Conservation (phyloP, 1,284 basidiomycete species). For the Microbotryomycetes sp. region DNA sequence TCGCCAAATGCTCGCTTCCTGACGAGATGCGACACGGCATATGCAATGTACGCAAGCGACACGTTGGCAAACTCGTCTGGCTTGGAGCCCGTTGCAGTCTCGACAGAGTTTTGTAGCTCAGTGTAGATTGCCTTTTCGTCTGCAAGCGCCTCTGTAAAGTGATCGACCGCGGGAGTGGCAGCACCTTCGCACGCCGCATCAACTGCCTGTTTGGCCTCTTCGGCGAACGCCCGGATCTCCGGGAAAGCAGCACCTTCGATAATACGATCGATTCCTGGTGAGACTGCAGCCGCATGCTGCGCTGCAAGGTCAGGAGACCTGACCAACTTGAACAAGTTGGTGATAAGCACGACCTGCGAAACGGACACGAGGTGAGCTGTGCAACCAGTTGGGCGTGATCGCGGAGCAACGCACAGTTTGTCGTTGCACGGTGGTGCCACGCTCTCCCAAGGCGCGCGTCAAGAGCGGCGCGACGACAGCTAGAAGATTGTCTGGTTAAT, state of each 20-base stretch:
- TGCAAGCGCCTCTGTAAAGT: constrained; percentile 32
- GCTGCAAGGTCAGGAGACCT: constrained; percentile 86
- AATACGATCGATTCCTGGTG: constrained; percentile 87
- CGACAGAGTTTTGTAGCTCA: constrained; percentile 49
- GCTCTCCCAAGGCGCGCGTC: constrained; percentile 85
- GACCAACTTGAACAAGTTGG: constrained; percentile 97
- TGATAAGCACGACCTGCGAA: constrained; percentile 72
- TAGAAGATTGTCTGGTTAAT: too few relatives aligned
- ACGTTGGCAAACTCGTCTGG: constrained; percentile 42
- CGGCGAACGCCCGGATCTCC: constrained; percentile 88
- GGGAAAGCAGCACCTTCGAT: constrained; percentile 90
- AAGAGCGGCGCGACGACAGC: constrained; percentile 93
- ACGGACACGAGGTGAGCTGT: constrained; percentile 38
- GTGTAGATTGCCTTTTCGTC: constrained; percentile 43
- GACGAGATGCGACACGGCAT: constrained; percentile 68
- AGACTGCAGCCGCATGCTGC: constrained; percentile 76
- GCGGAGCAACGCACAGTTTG: constrained; percentile 53
- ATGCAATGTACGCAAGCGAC: constrained; percentile 61
- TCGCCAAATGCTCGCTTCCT: constrained; percentile 60
- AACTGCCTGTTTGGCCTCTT: constrained; percentile 30
- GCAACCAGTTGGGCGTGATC: constrained; percentile 52
- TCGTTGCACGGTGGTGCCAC: constrained; percentile 63
- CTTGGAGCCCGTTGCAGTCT: constrained; percentile 31
- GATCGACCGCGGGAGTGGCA: constrained; percentile 31
- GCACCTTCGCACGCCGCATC: constrained; percentile 34